phyloP scores from a whole-genome alignment of 2,329 filamentous ascomycete genomes.

The Corynespora cassiicola region DNA sequence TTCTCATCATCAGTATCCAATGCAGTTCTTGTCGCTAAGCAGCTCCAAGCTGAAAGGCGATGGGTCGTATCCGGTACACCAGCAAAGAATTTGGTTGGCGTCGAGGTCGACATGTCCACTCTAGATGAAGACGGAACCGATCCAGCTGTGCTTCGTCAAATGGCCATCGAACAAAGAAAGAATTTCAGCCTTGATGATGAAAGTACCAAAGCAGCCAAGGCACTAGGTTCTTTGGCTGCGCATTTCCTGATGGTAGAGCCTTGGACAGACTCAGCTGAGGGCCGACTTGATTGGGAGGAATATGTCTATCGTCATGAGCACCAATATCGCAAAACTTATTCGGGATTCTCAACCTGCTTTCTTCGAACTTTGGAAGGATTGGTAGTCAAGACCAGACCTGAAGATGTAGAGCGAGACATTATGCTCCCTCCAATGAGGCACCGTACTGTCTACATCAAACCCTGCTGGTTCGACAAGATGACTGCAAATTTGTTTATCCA shows the following conservation, averaged over 20 bases:
- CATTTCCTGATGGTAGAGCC: slow-evolving; percentile 79
- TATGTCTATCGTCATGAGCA: slow-evolving; percentile 67
- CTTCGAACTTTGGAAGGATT: slow-evolving; percentile 75
- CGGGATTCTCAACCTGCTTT: slow-evolving; percentile 64
- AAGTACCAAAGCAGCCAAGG: slow-evolving; percentile 59
- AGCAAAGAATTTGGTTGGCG: slow-evolving; percentile 80
- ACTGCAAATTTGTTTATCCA: slow-evolving; percentile 86
- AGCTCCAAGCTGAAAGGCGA: slow-evolving; percentile 69
- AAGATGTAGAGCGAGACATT: slow-evolving; percentile 71
- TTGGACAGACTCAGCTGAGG: slow-evolving; percentile 73
- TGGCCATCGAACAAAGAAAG: slow-evolving; percentile 48
- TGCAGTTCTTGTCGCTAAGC: slow-evolving; percentile 61
- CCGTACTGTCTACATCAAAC: slow-evolving; percentile 74
- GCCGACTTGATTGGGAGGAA: slow-evolving; percentile 73
- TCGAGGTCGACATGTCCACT: slow-evolving; percentile 64
- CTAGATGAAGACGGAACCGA: slow-evolving; percentile 41
- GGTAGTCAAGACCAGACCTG: slow-evolving; percentile 79
- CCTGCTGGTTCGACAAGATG: slow-evolving; percentile 83
- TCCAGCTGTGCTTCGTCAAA: slow-evolving; percentile 24
- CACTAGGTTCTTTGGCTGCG: slow-evolving; percentile 67
- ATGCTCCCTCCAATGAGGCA: slow-evolving; percentile 75
- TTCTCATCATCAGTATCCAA: slow-evolving; percentile 74
- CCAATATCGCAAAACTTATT: slow-evolving; percentile 61
- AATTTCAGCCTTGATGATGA: slow-evolving; percentile 46
- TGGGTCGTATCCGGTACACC: slow-evolving; percentile 95